Percentiles rank a stretch among this genome's conserved stretches.
Evolutionary conservation across 1,284 basidiomycete genomes (phyloP).

Genomic region (Apiotrichum brassicae): DNA sequence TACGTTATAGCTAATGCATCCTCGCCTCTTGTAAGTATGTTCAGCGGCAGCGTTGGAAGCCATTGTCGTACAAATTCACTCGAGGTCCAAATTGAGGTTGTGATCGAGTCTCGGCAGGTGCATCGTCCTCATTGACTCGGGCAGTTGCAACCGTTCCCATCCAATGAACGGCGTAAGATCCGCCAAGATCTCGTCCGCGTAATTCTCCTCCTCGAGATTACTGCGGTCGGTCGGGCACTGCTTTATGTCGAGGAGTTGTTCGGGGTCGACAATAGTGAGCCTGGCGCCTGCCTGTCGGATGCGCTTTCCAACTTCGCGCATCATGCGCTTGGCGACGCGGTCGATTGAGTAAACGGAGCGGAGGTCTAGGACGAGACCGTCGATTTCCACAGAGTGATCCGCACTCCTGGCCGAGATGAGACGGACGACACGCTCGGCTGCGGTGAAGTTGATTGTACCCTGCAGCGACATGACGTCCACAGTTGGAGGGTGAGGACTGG

Average conservation of each 20-base stretch:
- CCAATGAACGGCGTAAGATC: slow-evolving; percentile 5
- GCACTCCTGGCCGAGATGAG: slow-evolving; percentile 1
- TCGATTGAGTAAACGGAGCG: slow-evolving; percentile 13
- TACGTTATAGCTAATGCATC: too few species aligned
- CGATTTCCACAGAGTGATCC: not conserved
- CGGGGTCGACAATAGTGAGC: slow-evolving; percentile 12
- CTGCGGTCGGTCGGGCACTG: not conserved
- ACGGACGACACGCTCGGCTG: slow-evolving; percentile 17
- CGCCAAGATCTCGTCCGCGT: slow-evolving; percentile 3
- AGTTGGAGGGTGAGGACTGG: not conserved
- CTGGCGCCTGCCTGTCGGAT: slow-evolving; percentile 6
- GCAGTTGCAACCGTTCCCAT: slow-evolving; percentile 2
- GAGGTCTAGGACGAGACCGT: slow-evolving; percentile 12
- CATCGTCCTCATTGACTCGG: not conserved
- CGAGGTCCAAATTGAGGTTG: too few species aligned
- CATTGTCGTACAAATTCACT: too few species aligned
- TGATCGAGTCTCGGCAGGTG: too few species aligned
- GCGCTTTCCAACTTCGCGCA: slow-evolving; percentile 12
- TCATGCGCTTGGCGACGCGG: slow-evolving; percentile 6
- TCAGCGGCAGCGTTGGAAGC: too few species aligned
- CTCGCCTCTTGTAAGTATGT: too few species aligned
- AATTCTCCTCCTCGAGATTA: not conserved
- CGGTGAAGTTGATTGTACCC: slow-evolving; percentile 16
- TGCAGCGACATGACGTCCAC: slow-evolving; percentile 11
- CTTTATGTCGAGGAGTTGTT: slow-evolving; percentile 6